These are phyloP conservation scores for Chlamydomonas sp. DNA, from an alignment of 139 green algal species.

Conservation along the genomic window DNA sequence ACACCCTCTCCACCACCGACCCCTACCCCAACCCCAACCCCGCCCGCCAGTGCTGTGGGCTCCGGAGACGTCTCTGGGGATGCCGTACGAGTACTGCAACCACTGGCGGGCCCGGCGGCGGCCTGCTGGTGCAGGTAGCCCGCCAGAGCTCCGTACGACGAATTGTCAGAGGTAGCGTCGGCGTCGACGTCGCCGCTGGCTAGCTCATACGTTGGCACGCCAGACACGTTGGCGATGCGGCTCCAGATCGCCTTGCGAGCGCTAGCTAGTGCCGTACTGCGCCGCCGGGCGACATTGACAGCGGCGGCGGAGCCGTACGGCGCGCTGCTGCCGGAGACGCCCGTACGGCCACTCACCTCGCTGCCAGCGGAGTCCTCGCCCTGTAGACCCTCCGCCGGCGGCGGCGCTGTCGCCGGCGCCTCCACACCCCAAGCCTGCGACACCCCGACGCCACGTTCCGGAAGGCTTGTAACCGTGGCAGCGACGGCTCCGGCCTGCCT, in stretches of 20 bases:
- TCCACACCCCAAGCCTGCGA: neutral
- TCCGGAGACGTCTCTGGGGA: neutral
- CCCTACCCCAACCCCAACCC: too few species aligned
- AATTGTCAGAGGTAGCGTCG: neutral
- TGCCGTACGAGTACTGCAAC: neutral
- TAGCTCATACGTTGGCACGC: neutral
- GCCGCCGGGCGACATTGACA: neutral
- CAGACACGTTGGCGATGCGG: conserved; percentile 13
- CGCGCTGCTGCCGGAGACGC: neutral
- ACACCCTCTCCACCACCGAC: too few species aligned
- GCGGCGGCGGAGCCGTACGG: neutral
- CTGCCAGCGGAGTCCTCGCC: neutral
- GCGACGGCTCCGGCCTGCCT: too few species aligned
- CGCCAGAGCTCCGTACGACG: neutral
- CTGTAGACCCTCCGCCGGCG: neutral
- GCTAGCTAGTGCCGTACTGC: neutral
- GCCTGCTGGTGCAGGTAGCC: conserved; percentile 26
- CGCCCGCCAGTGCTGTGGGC: neutral
- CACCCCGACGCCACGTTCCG: neutral
- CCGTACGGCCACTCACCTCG: neutral
- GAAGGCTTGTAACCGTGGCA: too few species aligned
- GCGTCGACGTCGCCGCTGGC: too few species aligned
- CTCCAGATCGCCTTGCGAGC: conserved; percentile 25
- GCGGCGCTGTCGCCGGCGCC: neutral
- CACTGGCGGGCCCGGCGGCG: neutral